Evolutionary conservation across 176 grass and related monocot genomes (phyloP).

Genomic region (Stipa capillata): DNA sequence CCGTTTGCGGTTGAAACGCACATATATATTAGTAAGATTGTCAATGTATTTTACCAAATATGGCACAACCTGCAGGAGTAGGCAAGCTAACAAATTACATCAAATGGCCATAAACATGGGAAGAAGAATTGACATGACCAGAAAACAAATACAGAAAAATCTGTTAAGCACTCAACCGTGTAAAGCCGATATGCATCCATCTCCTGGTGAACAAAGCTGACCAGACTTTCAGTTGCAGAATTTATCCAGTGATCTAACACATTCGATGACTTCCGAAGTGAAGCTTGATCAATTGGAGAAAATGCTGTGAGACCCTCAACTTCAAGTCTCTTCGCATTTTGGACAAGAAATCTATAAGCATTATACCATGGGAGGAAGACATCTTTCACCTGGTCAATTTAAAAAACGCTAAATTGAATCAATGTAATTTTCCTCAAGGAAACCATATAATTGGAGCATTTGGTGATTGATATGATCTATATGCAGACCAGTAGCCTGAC

Average conservation of each 20-base stretch:
- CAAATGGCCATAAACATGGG: background rate
- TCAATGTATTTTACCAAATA: conserved; percentile 95
- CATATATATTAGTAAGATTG: conserved; percentile 98
- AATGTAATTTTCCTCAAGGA: background rate
- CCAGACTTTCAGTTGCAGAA: conserved; percentile 95
- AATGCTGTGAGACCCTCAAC: conserved; percentile 63
- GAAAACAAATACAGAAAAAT: conserved; percentile 22
- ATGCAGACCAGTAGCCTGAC: conserved; percentile 15
- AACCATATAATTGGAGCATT: conserved; percentile 7
- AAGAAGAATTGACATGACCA: background rate
- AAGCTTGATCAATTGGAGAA: conserved; percentile 53
- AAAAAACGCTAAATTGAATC: background rate
- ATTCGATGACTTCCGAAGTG: conserved; percentile 76
- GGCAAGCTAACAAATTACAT: conserved; percentile 6
- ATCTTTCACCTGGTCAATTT: conserved; percentile 83
- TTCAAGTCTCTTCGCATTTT: conserved; percentile 99
- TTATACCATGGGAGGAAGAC: conserved; percentile 99
- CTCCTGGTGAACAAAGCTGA: conserved; percentile 88
- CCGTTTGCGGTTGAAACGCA: conserved; percentile 93
- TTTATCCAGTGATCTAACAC: conserved; percentile 98
- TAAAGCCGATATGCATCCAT: conserved; percentile 98
- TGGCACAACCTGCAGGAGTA: conserved; percentile 71
- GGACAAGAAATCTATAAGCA: conserved; percentile 91
- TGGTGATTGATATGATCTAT: background rate
- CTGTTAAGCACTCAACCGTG: conserved; percentile 34